Conservation (phyloP, 495 filamentous ascomycete genomes). For the Neurospora sp. region DNA sequence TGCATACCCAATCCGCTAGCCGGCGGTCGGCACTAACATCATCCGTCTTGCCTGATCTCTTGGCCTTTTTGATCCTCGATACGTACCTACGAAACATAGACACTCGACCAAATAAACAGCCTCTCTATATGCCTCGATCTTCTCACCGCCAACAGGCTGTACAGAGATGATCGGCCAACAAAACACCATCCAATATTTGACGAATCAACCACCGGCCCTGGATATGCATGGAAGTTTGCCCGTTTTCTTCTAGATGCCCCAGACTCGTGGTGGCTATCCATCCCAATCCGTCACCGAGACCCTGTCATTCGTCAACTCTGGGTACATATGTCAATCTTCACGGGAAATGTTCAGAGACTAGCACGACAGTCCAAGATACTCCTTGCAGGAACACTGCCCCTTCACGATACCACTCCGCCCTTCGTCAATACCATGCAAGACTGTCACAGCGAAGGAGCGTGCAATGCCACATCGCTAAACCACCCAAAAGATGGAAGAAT, state of each 20-base stretch:
- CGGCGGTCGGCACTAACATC: not conserved
- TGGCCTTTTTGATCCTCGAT: not conserved
- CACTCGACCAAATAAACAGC: not conserved
- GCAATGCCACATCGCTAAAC: too few relatives aligned
- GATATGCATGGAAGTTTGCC: not conserved
- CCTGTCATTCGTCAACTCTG: not conserved
- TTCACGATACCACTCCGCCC: not conserved
- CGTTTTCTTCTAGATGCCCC: not conserved
- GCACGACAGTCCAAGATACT: not conserved
- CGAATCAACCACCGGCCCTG: not conserved
- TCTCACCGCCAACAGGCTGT: not conserved
- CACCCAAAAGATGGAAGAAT: too few relatives aligned
- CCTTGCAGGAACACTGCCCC: not conserved
- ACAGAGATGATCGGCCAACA: not conserved
- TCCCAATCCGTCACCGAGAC: not conserved
- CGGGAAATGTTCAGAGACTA: not conserved
- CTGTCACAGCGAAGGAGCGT: too few relatives aligned
- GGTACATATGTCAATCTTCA: not conserved
- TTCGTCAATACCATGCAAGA: not conserved
- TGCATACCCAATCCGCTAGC: not conserved
- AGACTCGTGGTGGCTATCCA: not conserved
- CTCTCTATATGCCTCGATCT: not conserved
- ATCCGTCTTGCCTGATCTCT: not conserved
- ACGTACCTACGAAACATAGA: not conserved
- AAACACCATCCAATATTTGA: not conserved